These are phyloP conservation scores for Russula virescens DNA, from an alignment of 768 basidiomycete species.

Conservation along the genomic window DNA sequence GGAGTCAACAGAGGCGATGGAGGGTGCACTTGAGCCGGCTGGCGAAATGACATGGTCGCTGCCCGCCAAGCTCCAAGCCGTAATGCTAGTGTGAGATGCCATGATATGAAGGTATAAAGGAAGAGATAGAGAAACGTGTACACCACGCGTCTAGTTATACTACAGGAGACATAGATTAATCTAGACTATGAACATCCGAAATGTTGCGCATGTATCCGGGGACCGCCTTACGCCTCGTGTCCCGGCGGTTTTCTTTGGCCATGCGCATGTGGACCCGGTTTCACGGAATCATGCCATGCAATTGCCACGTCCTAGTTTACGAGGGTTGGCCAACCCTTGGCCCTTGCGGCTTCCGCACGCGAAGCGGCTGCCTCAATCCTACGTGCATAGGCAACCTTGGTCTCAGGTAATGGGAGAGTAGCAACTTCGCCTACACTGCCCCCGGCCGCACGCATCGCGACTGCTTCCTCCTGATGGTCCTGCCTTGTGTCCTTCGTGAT, in stretches of 20 bases:
- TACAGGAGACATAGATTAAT: too few relatives aligned
- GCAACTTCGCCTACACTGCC: background rate
- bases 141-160: background rate
- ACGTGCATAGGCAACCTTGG: too few relatives aligned
- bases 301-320: too few relatives aligned
- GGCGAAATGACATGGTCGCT: background rate
- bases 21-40: background rate
- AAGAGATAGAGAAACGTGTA: background rate
- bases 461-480: background rate
- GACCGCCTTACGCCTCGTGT: background rate
- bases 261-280: background rate
- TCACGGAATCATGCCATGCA: background rate
- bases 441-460: background rate
- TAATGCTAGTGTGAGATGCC: background rate
- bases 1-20: background rate
- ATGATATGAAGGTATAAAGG: background rate
- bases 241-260: background rate
- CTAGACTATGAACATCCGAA: background rate
- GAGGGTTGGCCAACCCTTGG: background rate
- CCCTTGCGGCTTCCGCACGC: background rate
- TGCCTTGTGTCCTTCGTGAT: background rate
- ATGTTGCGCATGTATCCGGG: too few relatives aligned
- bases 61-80: background rate
- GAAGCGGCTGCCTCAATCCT: background rate
- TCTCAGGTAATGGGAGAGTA: too few relatives aligned